Evolutionary conservation across 345 rosid genomes (phyloP).

Genomic region (Euphorbia peplus): DNA sequence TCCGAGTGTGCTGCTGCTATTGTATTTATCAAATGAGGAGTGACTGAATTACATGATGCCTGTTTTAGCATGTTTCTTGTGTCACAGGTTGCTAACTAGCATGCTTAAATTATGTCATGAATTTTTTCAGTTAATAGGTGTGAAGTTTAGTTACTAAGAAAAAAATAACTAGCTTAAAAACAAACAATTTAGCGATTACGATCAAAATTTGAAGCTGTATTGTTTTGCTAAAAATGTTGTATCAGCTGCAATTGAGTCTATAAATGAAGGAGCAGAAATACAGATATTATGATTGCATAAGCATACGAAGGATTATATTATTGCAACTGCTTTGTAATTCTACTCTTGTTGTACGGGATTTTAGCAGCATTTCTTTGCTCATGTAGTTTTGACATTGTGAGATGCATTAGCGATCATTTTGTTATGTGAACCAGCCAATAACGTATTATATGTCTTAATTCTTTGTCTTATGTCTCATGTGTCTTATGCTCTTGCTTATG

Average conservation of each 20-base stretch:
- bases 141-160: background rate
- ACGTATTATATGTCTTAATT: too few relatives aligned
- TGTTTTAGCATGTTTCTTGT: background rate
- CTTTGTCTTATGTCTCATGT: too few relatives aligned
- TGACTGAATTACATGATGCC: background rate
- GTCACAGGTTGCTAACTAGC: too few relatives aligned
- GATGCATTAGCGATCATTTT: background rate
- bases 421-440: too few relatives aligned
- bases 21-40: background rate
- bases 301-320: background rate
- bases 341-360: too few relatives aligned
- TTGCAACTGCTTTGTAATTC: too few relatives aligned
- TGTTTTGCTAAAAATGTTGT: background rate
- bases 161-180: background rate
- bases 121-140: background rate
- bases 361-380: background rate
- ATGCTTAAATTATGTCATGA: conserved; percentile 1
- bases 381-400: background rate
- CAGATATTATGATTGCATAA: background rate
- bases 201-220: background rate
- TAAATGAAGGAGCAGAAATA: background rate
- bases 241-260: background rate
- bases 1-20: background rate
- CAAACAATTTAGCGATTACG: background rate
- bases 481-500: too few relatives aligned